These are phyloP conservation scores for Albifimbria verrucaria DNA, from an alignment of 2,329 filamentous ascomycete species.

Conservation along the genomic window DNA sequence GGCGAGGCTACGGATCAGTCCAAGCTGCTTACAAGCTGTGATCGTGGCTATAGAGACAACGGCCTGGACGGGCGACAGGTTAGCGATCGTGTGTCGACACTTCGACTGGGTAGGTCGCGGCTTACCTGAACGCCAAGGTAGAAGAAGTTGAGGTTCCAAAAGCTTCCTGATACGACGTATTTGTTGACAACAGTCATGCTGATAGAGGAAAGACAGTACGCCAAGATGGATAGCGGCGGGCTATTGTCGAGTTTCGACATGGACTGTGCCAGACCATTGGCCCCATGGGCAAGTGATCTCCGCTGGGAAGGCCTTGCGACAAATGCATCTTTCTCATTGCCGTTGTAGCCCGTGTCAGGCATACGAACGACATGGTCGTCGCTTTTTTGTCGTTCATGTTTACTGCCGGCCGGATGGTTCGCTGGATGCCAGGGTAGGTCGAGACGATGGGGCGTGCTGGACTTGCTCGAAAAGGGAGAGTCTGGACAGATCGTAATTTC, in stretches of 20 bases:
- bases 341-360: conserved; percentile 53
- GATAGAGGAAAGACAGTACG: conserved; percentile 95
- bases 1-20: conserved; percentile 78
- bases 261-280: conserved; percentile 21
- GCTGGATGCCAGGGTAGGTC: background rate
- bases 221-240: conserved; percentile 74
- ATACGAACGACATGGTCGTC: conserved; percentile 73
- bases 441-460: too few species aligned
- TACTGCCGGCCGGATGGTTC: background rate
- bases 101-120: background rate
- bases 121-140: conserved; percentile 88
- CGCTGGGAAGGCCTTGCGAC: conserved; percentile 25
- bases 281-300: conserved; percentile 13
- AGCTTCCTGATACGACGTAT: conserved; percentile 86
- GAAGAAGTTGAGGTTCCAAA: conserved; percentile 97
- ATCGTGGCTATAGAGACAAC: conserved; percentile 87
- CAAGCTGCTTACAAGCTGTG: conserved; percentile 73
- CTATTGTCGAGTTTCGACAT: conserved; percentile 64
- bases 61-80: conserved; percentile 53
- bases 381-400: conserved; percentile 87
- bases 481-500: background rate
- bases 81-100: conserved; percentile 10
- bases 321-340: conserved; percentile 51
- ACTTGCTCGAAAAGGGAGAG: background rate
- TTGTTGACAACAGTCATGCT: conserved; percentile 99